phyloP scores from a whole-genome alignment of 495 filamentous ascomycete species.

The Pyrenula massariospora region DNA sequence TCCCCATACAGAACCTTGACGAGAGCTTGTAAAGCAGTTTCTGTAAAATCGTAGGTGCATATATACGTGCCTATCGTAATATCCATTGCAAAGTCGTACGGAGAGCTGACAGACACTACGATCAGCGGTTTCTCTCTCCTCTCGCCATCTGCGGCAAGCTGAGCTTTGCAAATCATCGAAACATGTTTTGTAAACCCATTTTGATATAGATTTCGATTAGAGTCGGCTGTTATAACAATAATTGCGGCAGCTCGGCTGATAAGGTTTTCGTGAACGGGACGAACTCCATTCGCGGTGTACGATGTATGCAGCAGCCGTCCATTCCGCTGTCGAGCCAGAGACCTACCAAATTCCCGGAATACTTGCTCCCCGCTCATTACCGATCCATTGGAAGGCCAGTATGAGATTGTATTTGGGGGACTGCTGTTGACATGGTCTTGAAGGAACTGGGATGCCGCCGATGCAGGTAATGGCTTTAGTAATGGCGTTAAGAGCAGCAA shows the following conservation, averaged over 20 bases:
- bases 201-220: constrained; percentile 82
- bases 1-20: constrained; percentile 76
- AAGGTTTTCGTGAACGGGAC: constrained; percentile 79
- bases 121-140: constrained; percentile 54
- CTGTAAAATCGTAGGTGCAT: constrained; percentile 90
- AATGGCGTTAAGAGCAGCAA: constrained; percentile 71
- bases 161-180: constrained; percentile 82
- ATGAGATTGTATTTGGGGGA: constrained; percentile 41
- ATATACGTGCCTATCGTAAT: constrained; percentile 75
- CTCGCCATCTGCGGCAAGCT: constrained; percentile 40
- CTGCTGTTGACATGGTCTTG: constrained; percentile 32
- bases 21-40: constrained; percentile 72
- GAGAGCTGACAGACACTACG: constrained; percentile 82
- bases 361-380: constrained; percentile 81
- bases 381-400: constrained; percentile 47
- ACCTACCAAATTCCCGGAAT: constrained; percentile 72
- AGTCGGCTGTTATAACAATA: constrained; percentile 80
- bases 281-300: constrained; percentile 79
- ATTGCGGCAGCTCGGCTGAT: constrained; percentile 78
- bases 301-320: constrained; percentile 81
- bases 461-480: constrained; percentile 76
- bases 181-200: constrained; percentile 87
- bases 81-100: constrained; percentile 93
- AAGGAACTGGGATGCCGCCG: constrained; percentile 49
- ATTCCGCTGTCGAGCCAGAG: constrained; percentile 66